Conservation (phyloP, 179 eudicot genomes). For the Pouteria campechiana region DNA sequence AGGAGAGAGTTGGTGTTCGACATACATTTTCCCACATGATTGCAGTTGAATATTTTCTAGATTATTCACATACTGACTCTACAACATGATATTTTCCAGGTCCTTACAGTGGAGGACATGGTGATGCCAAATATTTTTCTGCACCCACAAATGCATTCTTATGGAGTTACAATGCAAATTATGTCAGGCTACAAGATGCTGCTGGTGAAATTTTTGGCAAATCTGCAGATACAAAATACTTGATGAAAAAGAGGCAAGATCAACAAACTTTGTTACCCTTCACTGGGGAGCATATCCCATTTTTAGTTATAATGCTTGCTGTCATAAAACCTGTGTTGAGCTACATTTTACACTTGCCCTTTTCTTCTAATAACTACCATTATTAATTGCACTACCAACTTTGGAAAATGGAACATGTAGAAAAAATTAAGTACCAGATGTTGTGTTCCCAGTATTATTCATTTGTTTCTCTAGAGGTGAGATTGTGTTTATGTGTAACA, state of each 20-base stretch:
- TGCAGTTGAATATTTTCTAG: too few relatives aligned
- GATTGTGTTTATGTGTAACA: slow-evolving; percentile 1
- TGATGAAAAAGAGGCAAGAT: slow-evolving; percentile 49
- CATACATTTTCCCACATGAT: too few relatives aligned
- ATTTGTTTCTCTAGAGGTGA: background rate
- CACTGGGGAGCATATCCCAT: background rate
- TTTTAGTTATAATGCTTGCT: background rate
- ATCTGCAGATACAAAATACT: slow-evolving; percentile 16
- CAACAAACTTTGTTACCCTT: background rate
- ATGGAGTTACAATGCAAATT: slow-evolving; percentile 56
- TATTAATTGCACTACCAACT: background rate
- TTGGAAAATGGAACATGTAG: background rate
- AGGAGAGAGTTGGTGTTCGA: too few relatives aligned
- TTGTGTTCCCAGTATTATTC: background rate
- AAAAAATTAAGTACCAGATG: background rate
- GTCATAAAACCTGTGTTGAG: background rate
- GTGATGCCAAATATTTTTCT: slow-evolving; percentile 5
- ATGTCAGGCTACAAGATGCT: slow-evolving; percentile 34
- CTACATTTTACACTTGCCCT: too few relatives aligned
- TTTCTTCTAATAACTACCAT: too few relatives aligned
- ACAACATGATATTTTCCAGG: background rate
- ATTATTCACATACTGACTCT: too few relatives aligned
- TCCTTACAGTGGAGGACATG: slow-evolving; percentile 2
- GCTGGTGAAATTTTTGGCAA: slow-evolving; percentile 20
- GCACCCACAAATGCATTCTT: slow-evolving; percentile 14